Base-by-base conservation (phyloP, 371 early-diverging fungal species). In the Blastocladiella emersonii region DNA sequence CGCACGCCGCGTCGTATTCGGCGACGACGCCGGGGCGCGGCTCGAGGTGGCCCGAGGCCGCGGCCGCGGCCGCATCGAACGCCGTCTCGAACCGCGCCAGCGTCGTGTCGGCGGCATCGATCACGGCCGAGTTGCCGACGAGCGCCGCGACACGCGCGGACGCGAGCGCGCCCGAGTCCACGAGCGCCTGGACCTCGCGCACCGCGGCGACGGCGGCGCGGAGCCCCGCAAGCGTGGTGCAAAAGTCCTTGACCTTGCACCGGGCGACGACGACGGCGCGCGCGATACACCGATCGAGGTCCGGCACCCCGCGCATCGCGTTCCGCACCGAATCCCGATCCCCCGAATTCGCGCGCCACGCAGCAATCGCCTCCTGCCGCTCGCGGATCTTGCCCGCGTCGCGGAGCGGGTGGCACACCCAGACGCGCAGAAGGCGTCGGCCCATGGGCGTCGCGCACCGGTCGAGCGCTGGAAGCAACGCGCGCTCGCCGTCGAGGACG, bases 341-440 rank as follows among this genome's bases (percentile, higher is more conserved):
- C n/a, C n/a, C n/a, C n/a, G n/a, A n/a, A n/a, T n/a, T n/a, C n/a
- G n/a, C n/a, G 1, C 13, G 8, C 5, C 98, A 70, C 65, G 89
- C 89, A 41, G 95, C 94, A 0, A 91, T 80, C 0, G 91, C 91
- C 65, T 91, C 88, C 36, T 94, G 76, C 32, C 99, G 85, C 10
- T 81, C 85, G 55, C 89, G 83, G 65, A 99, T 99, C 4, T 80
- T 85, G 0, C 70, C 63, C 13, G 80, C 66, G 6, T 81, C 74
- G 8, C 86, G 76, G 34, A 98, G 73, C 5, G 99, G 99, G 70
- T 97, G 93, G 66, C 96, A 93, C 4, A 94, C 64, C 98, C 98
- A 98, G 39, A 83, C 81, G 34, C 81, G 76, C 67, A 96, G 86
- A 43, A 88, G 68, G 0, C 94, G 87, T 63, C 91, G 89, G 10